A percentile compares a stretch with the other conserved stretches of the same genome.
Evolutionary conservation across 2,329 filamentous ascomycete genomes (phyloP).

Genomic region (Colletotrichum sp.): DNA sequence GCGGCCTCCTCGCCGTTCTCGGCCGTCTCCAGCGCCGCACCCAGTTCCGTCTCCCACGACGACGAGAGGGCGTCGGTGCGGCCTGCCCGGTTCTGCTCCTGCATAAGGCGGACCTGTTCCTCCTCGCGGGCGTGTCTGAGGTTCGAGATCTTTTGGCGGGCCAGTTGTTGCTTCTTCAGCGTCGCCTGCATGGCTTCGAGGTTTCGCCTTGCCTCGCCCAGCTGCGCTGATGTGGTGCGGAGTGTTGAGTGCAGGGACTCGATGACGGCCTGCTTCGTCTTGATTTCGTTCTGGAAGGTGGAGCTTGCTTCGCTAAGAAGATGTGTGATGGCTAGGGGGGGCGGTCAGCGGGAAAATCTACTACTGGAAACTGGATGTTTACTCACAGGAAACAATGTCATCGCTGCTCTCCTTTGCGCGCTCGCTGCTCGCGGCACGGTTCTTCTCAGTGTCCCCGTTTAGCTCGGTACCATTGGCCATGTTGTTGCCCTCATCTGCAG

Average conservation of each 20-base stretch:
- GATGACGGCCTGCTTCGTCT: constrained; percentile 81
- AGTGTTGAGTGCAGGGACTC: constrained; percentile 83
- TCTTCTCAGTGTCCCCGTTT: constrained; percentile 52
- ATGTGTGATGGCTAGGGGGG: constrained; percentile 74
- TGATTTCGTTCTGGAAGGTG: constrained; percentile 81
- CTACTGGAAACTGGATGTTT: neutral
- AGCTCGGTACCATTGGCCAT: neutral
- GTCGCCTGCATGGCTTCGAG: constrained; percentile 74
- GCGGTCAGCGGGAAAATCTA: neutral
- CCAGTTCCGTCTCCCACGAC: constrained; percentile 62
- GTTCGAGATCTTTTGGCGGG: constrained; percentile 77
- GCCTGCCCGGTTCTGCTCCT: constrained; percentile 42
- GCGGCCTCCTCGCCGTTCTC: constrained; percentile 40
- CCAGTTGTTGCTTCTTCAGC: constrained; percentile 68
- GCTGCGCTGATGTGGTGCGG: constrained; percentile 77
- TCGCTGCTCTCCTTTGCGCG: constrained; percentile 75
- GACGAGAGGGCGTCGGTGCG: constrained; percentile 49
- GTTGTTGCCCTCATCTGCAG: constrained; percentile 37
- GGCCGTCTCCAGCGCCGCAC: constrained; percentile 44
- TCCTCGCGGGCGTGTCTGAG: constrained; percentile 76
- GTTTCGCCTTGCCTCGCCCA: constrained; percentile 77
- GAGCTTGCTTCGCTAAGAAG: constrained; percentile 80
- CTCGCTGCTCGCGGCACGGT: constrained; percentile 50
- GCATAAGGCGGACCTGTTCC: constrained; percentile 59
- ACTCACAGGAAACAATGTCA: constrained; percentile 80